These are phyloP conservation scores for Erodium maritimum DNA, from an alignment of 345 rosid genomes.

Conservation along the genomic window DNA sequence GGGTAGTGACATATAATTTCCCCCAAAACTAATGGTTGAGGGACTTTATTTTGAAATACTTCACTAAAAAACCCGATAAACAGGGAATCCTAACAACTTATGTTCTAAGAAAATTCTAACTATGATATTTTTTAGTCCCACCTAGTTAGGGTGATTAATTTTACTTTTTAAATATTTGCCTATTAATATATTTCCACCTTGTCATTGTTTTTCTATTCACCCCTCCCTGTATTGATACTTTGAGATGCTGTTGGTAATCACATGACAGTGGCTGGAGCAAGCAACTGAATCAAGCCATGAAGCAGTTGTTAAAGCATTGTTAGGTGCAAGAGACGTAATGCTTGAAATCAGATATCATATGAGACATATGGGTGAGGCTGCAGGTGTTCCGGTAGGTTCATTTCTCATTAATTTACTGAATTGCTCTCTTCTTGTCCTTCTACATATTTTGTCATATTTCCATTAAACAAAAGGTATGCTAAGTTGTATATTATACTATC, in stretches of 20 bases:
- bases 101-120: neutral
- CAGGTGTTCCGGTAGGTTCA: slow-evolving; percentile 61
- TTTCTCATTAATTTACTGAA: neutral
- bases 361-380: slow-evolving; percentile 84
- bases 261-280: slow-evolving; percentile 66
- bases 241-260: slow-evolving; percentile 2
- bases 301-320: slow-evolving; percentile 44
- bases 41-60: neutral
- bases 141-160: neutral
- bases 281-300: slow-evolving; percentile 45
- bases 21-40: too few relatives aligned
- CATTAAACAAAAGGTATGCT: neutral
- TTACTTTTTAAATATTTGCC: neutral
- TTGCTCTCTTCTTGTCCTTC: neutral
- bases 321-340: slow-evolving; percentile 71
- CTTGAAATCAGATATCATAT: slow-evolving; percentile 55
- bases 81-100: neutral
- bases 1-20: too few relatives aligned
- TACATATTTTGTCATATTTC: neutral
- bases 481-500: neutral
- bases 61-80: too few relatives aligned
- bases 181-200: neutral
- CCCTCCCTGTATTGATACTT: neutral
- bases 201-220: neutral
- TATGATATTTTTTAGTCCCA: neutral